Evolutionary conservation across 1,139 yeast species (phyloP).

Genomic region (Saccharomycopsis hybrid): DNA sequence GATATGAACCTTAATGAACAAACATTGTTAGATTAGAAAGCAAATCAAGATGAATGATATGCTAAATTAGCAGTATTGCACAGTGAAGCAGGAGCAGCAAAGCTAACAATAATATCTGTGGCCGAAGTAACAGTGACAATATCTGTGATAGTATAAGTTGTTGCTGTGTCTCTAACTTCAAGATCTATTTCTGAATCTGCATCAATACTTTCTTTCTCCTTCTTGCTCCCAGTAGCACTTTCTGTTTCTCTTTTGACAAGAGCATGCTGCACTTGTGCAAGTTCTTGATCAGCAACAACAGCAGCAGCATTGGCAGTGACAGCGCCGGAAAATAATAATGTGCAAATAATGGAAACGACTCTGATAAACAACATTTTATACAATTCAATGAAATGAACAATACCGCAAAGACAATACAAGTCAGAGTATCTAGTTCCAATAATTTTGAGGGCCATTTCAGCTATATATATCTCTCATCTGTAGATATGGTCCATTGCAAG

Average conservation of each 20-base stretch:
- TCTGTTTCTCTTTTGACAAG: not conserved
- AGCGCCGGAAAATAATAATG: not conserved
- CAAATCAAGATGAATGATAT: not conserved
- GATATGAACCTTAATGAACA: too few species aligned
- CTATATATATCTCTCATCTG: not conserved
- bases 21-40: not conserved
- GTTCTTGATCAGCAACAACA: not conserved
- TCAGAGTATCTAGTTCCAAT: not conserved
- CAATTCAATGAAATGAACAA: not conserved
- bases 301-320: not conserved
- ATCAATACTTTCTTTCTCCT: not conserved
- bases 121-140: constrained; percentile 13
- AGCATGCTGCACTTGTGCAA: not conserved
- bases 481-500: not conserved
- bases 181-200: not conserved
- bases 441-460: not conserved
- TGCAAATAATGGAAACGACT: not conserved
- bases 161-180: constrained; percentile 6
- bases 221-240: not conserved
- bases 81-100: constrained; percentile 3
- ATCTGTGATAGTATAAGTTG: constrained; percentile 12
- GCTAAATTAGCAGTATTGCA: not conserved
- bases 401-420: not conserved
- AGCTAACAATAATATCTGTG: constrained; percentile 9
- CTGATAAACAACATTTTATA: not conserved